Evolutionary conservation across 208 protist genomes (phyloP).

Genomic region (Acanthamoeba castellanii): DNA sequence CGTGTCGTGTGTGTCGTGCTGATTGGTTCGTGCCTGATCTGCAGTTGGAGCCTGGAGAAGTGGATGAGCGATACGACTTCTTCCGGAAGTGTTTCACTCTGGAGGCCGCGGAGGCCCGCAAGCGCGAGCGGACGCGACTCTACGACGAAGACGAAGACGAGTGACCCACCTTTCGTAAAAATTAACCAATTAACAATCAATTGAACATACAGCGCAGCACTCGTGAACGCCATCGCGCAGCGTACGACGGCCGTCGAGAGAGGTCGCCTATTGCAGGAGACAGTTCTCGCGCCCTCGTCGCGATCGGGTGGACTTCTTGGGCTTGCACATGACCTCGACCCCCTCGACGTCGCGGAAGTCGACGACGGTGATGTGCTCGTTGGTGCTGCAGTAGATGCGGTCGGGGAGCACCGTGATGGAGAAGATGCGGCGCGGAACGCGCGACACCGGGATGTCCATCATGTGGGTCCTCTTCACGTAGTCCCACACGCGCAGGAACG

Average conservation of each 20-base stretch:
- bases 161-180: not conserved
- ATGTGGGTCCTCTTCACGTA: constrained; percentile 4
- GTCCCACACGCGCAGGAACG: constrained; percentile 1
- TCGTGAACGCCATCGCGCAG: not conserved
- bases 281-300: not conserved
- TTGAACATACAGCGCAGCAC: not conserved
- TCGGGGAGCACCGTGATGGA: constrained; percentile 39
- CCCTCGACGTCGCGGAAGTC: constrained; percentile 25
- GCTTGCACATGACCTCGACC: not conserved
- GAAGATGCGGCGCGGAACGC: constrained; percentile 36
- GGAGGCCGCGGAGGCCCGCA: constrained; percentile 1
- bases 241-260: not conserved
- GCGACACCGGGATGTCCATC: not conserved
- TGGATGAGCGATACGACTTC: constrained; percentile 65
- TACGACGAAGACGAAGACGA: constrained; percentile 16
- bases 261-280: not conserved
- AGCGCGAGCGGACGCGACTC: not conserved
- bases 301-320: not conserved
- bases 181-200: not conserved
- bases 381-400: constrained; percentile 39
- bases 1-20: not conserved
- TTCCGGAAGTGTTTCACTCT: not conserved
- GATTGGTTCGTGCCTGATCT: not conserved
- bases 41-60: constrained; percentile 6
- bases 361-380: constrained; percentile 47